These are phyloP conservation scores for Trebouxia sp. DNA, from an alignment of 139 green algal genomes.

Conservation along the genomic window DNA sequence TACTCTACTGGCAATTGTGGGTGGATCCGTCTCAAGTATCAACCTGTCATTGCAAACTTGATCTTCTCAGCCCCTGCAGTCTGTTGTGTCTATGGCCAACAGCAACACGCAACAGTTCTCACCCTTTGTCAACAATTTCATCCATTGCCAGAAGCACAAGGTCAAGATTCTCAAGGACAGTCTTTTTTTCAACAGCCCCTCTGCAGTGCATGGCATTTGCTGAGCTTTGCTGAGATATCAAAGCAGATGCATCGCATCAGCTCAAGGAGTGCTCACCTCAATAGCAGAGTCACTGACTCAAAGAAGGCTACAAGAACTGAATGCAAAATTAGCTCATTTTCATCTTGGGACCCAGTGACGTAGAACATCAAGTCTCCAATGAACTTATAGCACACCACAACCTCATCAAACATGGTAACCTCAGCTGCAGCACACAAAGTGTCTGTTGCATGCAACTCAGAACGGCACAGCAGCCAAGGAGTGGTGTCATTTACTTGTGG, in stretches of 20 bases:
- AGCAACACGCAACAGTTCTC: neutral
- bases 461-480: neutral
- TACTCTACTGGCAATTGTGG: slow-evolving; percentile 86
- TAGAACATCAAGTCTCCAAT: slow-evolving; percentile 97
- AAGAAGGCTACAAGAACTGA: slow-evolving; percentile 88
- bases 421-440: slow-evolving; percentile 72
- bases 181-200: slow-evolving; percentile 97
- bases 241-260: neutral
- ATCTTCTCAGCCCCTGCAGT: neutral
- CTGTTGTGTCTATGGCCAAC: neutral
- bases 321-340: slow-evolving; percentile 97
- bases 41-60: slow-evolving; percentile 64
- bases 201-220: slow-evolving; percentile 49
- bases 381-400: slow-evolving; percentile 97
- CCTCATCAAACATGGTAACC: slow-evolving; percentile 96
- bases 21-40: slow-evolving; percentile 94
- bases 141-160: slow-evolving; percentile 96
- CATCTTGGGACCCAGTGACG: slow-evolving; percentile 86
- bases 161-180: slow-evolving; percentile 98
- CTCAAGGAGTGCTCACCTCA: slow-evolving; percentile 48
- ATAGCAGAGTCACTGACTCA: slow-evolving; percentile 82
- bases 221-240: no score
- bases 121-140: slow-evolving; percentile 95
- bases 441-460: neutral
- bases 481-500: neutral